Base-by-base conservation (phyloP, 768 basidiomycete species). In the Russula dissimulans region DNA sequence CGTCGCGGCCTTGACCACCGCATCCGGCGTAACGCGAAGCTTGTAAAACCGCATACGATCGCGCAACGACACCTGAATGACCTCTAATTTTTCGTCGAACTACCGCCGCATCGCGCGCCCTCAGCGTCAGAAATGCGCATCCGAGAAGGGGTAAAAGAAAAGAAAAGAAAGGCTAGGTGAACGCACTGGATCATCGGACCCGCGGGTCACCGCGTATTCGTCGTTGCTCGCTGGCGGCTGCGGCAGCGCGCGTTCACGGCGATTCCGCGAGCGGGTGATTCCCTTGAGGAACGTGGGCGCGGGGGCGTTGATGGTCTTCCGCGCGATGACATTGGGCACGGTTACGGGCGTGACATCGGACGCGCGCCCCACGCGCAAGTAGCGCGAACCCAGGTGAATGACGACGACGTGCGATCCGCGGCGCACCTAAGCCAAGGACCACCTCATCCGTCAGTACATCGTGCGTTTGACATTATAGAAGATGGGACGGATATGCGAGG, bases 1-100 rank as follows among this genome's bases (percentile, higher is more conserved):
- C 11, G 81, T 83, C 5, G 85, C 81, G 0, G 87, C 89, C 46
- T 89, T 85, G 51, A 75, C 77, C 6, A 81, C 81, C 44, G 83
- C 87, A 70, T 84, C 87, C 22, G 77, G 86, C 26, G 83, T 91
- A 56, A 85, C 86, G 54, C 80, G 81, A 57, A 91, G 76, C 71
- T 91, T 91, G 72, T 91, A 91, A 70, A 91, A 91, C 34, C 84
- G 79, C 89, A 91, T 91, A 54, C 89, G 77, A 56, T 91, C 89
- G 29, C 88, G 82, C 44, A 92, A 77, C 3, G 89, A 89, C 43
- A 82, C 72, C 1, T 80, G 80, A 18, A 91, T 84, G 4, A 83
- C 82, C 3, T 84, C 78, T 31, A 95, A 79, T 68, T 92, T 92
- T 26, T 80, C 78, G 61, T 89, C 84, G 60, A 92, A 88, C 89